A percentile compares a stretch with the other conserved stretches of the same genome.
Evolutionary conservation across 1,139 yeast genomes (phyloP).

Genomic region (Saccharomyces hybrid): DNA sequence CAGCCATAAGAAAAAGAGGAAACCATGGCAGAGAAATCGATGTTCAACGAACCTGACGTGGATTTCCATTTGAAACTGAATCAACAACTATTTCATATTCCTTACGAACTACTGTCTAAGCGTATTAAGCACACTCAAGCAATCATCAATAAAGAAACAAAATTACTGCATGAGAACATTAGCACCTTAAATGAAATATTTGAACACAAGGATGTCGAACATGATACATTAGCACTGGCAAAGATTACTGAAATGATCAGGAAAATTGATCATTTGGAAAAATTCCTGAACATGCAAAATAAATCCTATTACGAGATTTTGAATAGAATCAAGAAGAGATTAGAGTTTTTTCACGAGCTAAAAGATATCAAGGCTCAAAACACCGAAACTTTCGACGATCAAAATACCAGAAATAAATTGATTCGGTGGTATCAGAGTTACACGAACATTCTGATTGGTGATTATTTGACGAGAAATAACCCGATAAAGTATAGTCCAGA

Average conservation of each 20-base stretch:
- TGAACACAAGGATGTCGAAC: slow-evolving; percentile 32
- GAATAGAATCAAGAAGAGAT: slow-evolving; percentile 41
- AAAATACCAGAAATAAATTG: slow-evolving; percentile 33
- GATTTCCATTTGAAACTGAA: slow-evolving; percentile 39
- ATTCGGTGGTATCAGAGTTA: slow-evolving; percentile 56
- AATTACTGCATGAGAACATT: slow-evolving; percentile 34
- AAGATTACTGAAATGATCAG: slow-evolving; percentile 35
- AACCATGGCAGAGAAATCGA: slow-evolving; percentile 8
- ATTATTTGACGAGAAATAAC: slow-evolving; percentile 46
- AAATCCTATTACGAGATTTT: slow-evolving; percentile 46
- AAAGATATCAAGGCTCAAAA: slow-evolving; percentile 17
- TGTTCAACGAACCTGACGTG: slow-evolving; percentile 33
- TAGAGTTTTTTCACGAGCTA: slow-evolving; percentile 38
- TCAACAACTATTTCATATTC: slow-evolving; percentile 52
- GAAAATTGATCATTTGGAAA: slow-evolving; percentile 43
- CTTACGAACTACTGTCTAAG: slow-evolving; percentile 51
- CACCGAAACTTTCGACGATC: too few species aligned
- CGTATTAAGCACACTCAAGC: slow-evolving; percentile 52
- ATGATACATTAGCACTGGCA: slow-evolving; percentile 23
- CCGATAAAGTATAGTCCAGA: slow-evolving; percentile 1
- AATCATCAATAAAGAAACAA: slow-evolving; percentile 40
- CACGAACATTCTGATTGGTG: slow-evolving; percentile 51
- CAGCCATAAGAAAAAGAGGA: too few species aligned
- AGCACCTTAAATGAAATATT: slow-evolving; percentile 39
- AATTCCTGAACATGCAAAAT: slow-evolving; percentile 37